These are phyloP conservation scores for Lachnellula willkommii DNA, from an alignment of 2,329 filamentous ascomycete genomes.

Conservation along the genomic window DNA sequence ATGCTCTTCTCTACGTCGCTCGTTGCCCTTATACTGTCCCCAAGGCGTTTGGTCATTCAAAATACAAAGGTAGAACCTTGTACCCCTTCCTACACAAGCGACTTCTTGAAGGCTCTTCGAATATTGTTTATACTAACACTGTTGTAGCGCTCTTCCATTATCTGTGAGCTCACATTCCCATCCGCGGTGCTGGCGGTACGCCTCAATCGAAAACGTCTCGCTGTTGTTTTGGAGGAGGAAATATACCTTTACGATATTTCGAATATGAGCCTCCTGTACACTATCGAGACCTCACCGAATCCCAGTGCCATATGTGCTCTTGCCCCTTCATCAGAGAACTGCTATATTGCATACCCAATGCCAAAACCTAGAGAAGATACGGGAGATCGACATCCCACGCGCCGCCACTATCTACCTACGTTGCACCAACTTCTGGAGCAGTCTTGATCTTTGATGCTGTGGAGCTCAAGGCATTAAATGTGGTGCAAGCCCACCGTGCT, in stretches of 20 bases:
- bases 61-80: constrained; percentile 76
- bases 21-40: constrained; percentile 87
- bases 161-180: constrained; percentile 97
- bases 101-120: background rate
- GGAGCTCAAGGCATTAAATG: constrained; percentile 86
- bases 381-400: constrained; percentile 66
- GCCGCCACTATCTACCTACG: constrained; percentile 71
- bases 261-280: constrained; percentile 93
- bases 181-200: constrained; percentile 93
- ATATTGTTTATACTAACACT: constrained; percentile 6
- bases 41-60: constrained; percentile 87
- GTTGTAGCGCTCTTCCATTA: constrained; percentile 65
- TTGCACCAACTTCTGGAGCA: constrained; percentile 81
- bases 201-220: constrained; percentile 87
- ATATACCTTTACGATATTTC: constrained; percentile 99
- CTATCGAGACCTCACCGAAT: constrained; percentile 90
- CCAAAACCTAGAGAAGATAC: constrained; percentile 64
- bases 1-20: constrained; percentile 99
- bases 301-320: constrained; percentile 86
- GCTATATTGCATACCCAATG: constrained; percentile 89
- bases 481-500: constrained; percentile 90
- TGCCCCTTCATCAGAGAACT: constrained; percentile 90
- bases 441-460: constrained; percentile 89
- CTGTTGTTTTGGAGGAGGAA: constrained; percentile 89
- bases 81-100: background rate